Conservation (phyloP, 2,329 filamentous ascomycete species). For the Dactylellina haptotyla region DNA sequence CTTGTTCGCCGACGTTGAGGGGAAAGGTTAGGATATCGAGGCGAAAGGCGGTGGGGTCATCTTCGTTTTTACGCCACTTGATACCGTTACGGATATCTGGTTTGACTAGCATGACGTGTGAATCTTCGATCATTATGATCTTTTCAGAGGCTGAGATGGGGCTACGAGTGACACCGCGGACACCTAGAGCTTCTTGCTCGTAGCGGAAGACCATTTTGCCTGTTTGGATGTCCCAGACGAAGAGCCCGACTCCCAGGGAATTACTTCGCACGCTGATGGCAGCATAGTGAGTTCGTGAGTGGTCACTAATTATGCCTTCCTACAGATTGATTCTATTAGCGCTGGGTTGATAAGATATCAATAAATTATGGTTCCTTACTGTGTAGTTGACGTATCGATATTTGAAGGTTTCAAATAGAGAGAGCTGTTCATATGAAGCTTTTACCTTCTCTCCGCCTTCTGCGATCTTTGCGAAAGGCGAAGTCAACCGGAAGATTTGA, state of each 20-base stretch:
- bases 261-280: conserved; percentile 47
- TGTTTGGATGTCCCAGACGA: conserved; percentile 46
- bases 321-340: conserved; percentile 6
- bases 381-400: conserved; percentile 52
- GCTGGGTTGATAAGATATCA: background rate
- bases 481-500: conserved; percentile 35
- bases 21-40: conserved; percentile 43
- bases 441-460: conserved; percentile 1
- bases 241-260: conserved; percentile 39
- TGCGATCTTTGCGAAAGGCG: conserved; percentile 23
- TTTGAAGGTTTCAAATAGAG: conserved; percentile 45
- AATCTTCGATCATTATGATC: conserved; percentile 43
- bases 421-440: conserved; percentile 43
- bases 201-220: conserved; percentile 43
- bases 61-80: conserved; percentile 31
- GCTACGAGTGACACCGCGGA: conserved; percentile 24
- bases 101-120: conserved; percentile 46
- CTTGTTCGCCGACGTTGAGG: conserved; percentile 16
- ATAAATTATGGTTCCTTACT: conserved; percentile 12
- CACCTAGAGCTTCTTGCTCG: conserved; percentile 41
- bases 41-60: conserved; percentile 38
- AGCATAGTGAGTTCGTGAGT: conserved; percentile 48
- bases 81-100: conserved; percentile 33
- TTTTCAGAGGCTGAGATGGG: conserved; percentile 36
- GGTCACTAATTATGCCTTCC: conserved; percentile 50